These are phyloP conservation scores for Erigeron philadelphicus DNA, from an alignment of 140 eudicot genomes.

Conservation along the genomic window DNA sequence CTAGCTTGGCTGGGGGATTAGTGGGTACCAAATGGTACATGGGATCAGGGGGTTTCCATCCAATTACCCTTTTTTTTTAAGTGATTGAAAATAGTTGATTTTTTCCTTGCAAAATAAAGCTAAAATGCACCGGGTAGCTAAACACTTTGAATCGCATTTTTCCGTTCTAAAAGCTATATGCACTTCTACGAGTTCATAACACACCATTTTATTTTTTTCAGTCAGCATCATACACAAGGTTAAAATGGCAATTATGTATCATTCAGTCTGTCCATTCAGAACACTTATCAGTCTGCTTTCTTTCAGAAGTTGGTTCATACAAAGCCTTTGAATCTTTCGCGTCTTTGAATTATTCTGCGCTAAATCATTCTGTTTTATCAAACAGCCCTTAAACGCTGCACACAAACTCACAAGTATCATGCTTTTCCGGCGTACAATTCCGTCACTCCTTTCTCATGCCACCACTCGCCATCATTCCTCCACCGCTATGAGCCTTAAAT, in stretches of 20 bases:
- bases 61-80: no score
- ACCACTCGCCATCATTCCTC: conserved; percentile 33
- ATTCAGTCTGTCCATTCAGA: not conserved
- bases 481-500: conserved; percentile 14
- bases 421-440: conserved; percentile 30
- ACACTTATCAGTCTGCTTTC: not conserved
- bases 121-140: no score
- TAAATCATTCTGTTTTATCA: not conserved
- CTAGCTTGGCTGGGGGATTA: no score
- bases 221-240: not conserved
- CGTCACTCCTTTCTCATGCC: conserved; percentile 14
- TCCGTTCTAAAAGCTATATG: no score
- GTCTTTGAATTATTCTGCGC: not conserved
- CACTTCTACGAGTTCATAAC: no score
- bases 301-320: not conserved
- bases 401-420: conserved; percentile 14
- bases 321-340: not conserved
- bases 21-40: no score
- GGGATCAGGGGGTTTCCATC: no score
- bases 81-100: no score
- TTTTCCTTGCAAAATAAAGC: no score
- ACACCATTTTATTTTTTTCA: no score
- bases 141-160: no score
- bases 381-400: not conserved
- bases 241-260: not conserved